phyloP scores from a whole-genome alignment of 208 protist genomes.

The Trypanosoma theileri region DNA sequence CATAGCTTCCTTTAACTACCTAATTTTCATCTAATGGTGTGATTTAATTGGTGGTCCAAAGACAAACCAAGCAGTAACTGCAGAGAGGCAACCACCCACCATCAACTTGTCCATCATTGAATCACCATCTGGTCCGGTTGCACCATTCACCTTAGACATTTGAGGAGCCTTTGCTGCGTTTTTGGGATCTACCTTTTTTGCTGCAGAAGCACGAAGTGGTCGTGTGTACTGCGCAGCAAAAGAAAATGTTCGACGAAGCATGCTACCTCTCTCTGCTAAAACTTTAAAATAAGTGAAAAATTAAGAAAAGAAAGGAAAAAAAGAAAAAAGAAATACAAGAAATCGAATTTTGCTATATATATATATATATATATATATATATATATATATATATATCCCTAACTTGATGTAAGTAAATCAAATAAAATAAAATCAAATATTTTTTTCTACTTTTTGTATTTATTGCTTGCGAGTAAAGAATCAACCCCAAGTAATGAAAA shows the following conservation, averaged over 20 bases:
- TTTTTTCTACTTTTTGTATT: background rate
- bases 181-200: conserved; percentile 21
- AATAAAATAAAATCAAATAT: background rate
- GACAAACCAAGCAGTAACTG: conserved; percentile 57
- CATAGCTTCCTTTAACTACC: background rate
- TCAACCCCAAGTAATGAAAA: background rate
- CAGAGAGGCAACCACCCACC: conserved; percentile 34
- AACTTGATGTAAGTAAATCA: background rate
- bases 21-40: conserved; percentile 50
- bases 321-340: background rate
- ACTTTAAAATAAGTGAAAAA: background rate
- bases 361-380: background rate
- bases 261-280: conserved; percentile 12
- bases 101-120: conserved; percentile 70
- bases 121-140: conserved; percentile 54
- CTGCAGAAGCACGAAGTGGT: conserved; percentile 14
- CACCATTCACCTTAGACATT: conserved; percentile 55
- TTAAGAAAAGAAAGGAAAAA: conserved; percentile 9
- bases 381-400: background rate
- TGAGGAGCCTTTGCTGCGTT: conserved; percentile 1
- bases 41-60: conserved; percentile 58
- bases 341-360: background rate
- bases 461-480: background rate
- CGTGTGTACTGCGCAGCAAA: conserved; percentile 32
- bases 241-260: conserved; percentile 51